A percentile compares a stretch with the other conserved stretches of the same genome.
These are phyloP conservation scores for Alternaria sp. DNA, from an alignment of 2,329 filamentous ascomycete species.

Conservation along the genomic window DNA sequence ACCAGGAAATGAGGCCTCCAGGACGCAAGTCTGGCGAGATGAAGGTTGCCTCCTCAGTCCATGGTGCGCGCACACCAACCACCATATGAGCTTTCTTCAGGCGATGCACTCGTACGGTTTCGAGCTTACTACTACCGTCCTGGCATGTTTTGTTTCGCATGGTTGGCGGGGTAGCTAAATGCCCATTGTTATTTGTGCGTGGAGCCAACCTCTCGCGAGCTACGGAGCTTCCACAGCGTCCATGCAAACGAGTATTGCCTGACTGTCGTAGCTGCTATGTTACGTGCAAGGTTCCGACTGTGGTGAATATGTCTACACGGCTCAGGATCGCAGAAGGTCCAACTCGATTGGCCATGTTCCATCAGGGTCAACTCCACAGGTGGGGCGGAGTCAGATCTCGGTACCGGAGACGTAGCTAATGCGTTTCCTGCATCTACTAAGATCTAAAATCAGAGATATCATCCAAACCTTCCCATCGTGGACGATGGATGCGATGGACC, in stretches of 20 bases:
- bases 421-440: conserved; percentile 11
- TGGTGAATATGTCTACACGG: conserved; percentile 5
- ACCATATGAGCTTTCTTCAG: neutral
- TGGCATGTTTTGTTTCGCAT: neutral
- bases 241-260: conserved; percentile 22
- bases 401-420: neutral
- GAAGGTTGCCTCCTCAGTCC: neutral
- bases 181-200: neutral
- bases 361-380: conserved; percentile 11
- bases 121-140: neutral
- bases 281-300: conserved; percentile 26
- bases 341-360: conserved; percentile 18
- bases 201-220: neutral
- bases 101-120: neutral
- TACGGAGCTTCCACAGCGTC: neutral
- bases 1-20: neutral
- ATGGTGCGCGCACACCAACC: neutral
- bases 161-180: conserved; percentile 1
- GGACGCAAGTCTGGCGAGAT: neutral
- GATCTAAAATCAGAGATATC: neutral
- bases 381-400: conserved; percentile 5
- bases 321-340: conserved; percentile 15
- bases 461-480: neutral
- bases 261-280: conserved; percentile 31
- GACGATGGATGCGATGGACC: neutral